These are phyloP conservation scores for Arthrobotrys sinensis DNA, from an alignment of 2,329 filamentous ascomycete genomes.

Conservation along the genomic window DNA sequence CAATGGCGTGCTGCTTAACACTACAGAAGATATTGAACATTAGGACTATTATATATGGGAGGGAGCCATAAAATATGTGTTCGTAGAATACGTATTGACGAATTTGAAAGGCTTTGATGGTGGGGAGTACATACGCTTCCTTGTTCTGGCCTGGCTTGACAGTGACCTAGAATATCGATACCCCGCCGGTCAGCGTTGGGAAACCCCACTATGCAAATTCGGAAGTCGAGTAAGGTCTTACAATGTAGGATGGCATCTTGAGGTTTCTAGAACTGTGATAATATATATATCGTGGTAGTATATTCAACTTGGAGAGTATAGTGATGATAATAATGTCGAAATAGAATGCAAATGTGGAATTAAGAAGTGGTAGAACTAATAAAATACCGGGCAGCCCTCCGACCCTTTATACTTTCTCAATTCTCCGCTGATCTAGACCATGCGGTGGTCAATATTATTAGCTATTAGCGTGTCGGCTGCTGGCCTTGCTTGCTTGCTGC, in stretches of 20 bases:
- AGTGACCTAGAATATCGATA: slow-evolving; percentile 34
- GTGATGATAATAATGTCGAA: background rate
- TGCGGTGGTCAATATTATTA: background rate
- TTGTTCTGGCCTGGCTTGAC: slow-evolving; percentile 30
- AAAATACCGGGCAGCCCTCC: background rate
- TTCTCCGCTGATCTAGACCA: slow-evolving; percentile 2
- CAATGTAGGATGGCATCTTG: slow-evolving; percentile 39
- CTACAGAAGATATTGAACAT: slow-evolving; percentile 68
- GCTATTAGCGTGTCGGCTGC: background rate
- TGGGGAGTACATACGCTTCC: slow-evolving; percentile 23
- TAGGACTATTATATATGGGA: background rate
- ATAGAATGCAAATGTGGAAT: background rate
- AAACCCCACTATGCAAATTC: slow-evolving; percentile 30
- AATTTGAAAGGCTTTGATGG: background rate
- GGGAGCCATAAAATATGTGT: too few species aligned
- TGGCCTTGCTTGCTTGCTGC: slow-evolving; percentile 16
- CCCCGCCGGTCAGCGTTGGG: slow-evolving; percentile 7
- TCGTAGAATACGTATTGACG: background rate
- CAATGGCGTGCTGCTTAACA: slow-evolving; percentile 80
- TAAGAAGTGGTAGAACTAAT: too few species aligned
- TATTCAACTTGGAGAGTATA: background rate
- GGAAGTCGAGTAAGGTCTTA: slow-evolving; percentile 7
- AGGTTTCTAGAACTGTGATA: slow-evolving; percentile 4
- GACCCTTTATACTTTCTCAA: slow-evolving; percentile 54
- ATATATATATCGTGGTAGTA: background rate